These are phyloP conservation scores for Xylaria sp. DNA, from an alignment of 2,329 filamentous ascomycete species.

Conservation along the genomic window DNA sequence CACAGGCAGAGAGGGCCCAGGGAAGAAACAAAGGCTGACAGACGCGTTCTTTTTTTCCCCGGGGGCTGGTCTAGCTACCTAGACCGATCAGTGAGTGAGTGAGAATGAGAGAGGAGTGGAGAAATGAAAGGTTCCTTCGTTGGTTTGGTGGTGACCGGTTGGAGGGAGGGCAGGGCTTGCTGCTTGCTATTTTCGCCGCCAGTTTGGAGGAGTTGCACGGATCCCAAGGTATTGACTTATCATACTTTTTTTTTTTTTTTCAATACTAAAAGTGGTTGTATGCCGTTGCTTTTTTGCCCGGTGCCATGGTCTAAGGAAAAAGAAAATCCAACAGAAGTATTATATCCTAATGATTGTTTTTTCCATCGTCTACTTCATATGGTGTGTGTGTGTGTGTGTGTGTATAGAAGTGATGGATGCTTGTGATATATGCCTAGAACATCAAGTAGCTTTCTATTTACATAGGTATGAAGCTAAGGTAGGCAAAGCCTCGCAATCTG, in stretches of 20 bases:
- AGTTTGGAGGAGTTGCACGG: slow-evolving; percentile 25
- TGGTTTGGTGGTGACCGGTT: neutral
- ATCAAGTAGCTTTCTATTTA: neutral
- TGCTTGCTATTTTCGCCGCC: slow-evolving; percentile 1
- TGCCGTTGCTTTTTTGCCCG: neutral
- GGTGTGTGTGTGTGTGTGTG: neutral
- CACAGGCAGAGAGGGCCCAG: neutral
- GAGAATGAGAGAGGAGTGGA: neutral
- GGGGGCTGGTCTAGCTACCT: no score
- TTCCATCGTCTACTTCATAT: no score
- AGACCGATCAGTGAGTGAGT: no score
- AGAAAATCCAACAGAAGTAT: neutral
- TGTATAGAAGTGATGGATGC: neutral
- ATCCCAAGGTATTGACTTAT: slow-evolving; percentile 15
- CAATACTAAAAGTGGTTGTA: slow-evolving; percentile 34
- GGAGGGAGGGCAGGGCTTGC: slow-evolving; percentile 6
- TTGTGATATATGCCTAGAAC: no score
- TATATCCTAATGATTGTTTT: no score
- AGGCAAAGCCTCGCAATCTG: no score
- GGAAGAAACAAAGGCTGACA: slow-evolving; percentile 16
- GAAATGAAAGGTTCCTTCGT: neutral
- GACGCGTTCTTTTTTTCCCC: no score
- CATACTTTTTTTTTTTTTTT: slow-evolving; percentile 17
- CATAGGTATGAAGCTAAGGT: no score
- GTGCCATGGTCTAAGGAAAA: neutral